Evolutionary conservation across 2,329 filamentous ascomycete genomes (phyloP), one percentile per base, ranked within the genome.

Genomic region (Parastagonospora avenae): DNA sequence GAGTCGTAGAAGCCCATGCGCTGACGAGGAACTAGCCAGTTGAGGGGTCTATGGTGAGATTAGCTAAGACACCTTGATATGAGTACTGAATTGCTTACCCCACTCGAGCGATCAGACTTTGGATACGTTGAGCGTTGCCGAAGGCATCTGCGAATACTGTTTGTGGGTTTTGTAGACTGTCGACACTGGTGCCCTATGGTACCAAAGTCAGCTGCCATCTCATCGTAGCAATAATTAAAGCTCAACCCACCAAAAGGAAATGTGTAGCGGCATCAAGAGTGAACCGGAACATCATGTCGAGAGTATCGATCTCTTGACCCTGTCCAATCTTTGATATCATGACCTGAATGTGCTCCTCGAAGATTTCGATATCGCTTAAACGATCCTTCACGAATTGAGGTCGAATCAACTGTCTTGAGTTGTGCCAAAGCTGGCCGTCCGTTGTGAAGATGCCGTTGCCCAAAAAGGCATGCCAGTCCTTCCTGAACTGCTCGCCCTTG

Each of bases 341-440:
- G 0, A 85, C 82, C 65, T 90, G 81, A 19, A 92, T 82, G 68
- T 96, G 91, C 16, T 80, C 78, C 75, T 96, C 92, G 68, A 96
- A 92, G 52, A 88, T 86, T 44, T 91, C 82, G 53, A 96, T 76
- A 71, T 96, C 90, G 57, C 87, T 89, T 31, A 96, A 84, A 15
- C 92, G 88, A 66, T 95, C 89, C 63, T 88, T 89, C 66, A 91
- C 86, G 73, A 96, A 96, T 66, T 95, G 91, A 0, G 92, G 92
- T 2, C 92, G 82, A 55, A 97, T 86, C 52, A 96, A 79, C 58
- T 90, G 86, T n/a, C 92, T 83, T 45, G 87, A 91, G 48, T 82
- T 81, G 60, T 93, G 90, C 92, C 92, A 96, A 45, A 81, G 76
- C 24, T 85, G 79, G 10, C 89, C 88, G 68, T 97, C 92, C 0